Conservation (phyloP, 257 asterid species). For the Plantago elongata region DNA sequence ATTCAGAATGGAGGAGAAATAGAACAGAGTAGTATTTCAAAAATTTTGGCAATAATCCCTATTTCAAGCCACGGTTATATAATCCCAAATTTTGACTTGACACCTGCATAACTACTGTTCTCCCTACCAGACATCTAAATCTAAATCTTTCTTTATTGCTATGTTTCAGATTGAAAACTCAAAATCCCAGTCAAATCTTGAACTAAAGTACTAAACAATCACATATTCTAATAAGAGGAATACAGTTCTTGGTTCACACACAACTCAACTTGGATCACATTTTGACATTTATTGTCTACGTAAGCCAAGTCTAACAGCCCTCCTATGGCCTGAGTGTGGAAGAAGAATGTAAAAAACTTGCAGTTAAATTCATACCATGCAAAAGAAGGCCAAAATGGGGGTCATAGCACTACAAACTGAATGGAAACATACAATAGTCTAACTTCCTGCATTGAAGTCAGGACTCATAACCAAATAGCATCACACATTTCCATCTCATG, state of each 20-base stretch:
- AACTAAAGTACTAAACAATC: too few relatives aligned
- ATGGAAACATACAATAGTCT: background rate
- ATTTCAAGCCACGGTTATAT: too few relatives aligned
- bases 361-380: background rate
- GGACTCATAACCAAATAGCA: background rate
- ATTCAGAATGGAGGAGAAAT: slow-evolving; percentile 7
- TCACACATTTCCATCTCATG: background rate
- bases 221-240: too few relatives aligned
- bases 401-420: background rate
- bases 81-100: too few relatives aligned
- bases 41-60: too few relatives aligned
- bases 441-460: background rate
- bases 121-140: too few relatives aligned
- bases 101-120: too few relatives aligned
- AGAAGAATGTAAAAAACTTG: background rate
- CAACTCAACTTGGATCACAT: too few relatives aligned
- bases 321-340: slow-evolving; percentile 4
- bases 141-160: too few relatives aligned
- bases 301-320: background rate
- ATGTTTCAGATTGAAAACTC: too few relatives aligned
- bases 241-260: too few relatives aligned
- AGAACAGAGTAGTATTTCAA: slow-evolving; percentile 2
- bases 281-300: background rate
- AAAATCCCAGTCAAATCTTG: too few relatives aligned
- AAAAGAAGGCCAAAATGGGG: background rate